Evolutionary conservation across 306 rosid genomes (phyloP), one percentile per base, ranked within the genome.

Genomic region (Mimosa pudica): DNA sequence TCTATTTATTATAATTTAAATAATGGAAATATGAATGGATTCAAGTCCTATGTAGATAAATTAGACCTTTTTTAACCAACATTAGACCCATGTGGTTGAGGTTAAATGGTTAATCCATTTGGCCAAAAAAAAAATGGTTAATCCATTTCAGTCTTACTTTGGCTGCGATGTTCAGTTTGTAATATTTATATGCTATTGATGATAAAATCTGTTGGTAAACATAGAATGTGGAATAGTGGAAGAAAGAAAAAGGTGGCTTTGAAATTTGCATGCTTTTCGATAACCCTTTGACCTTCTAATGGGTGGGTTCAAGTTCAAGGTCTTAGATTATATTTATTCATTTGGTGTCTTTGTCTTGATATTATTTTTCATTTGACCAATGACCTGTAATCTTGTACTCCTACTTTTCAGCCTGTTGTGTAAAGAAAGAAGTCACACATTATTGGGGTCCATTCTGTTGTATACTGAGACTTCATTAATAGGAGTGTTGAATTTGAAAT

Each of bases 81-180:
- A 57, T 57, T 57, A 8, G 63, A 18, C 1, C 1, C 63, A 18
- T 8, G 63, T 8, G 33, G 63, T 57, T 57, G 63, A 57, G 3
- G 24, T 2, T 38, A 24, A 24, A 24, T 24, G 30, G 30, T 24
- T 24, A 8, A 7, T 18, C 63, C 63, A 12, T 57, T 57, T 57
- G n/a, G n/a, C n/a, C n/a, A n/a, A n/a, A n/a, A n/a, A n/a, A n/a
- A n/a, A 24, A 24, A 24, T 24, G 30, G 30, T 24, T 24, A 8
- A 7, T 18, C 63, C 63, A 12, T 57, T 57, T 57, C 4, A 18
- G 32, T 57, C 30, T 55, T 81, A 81, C 77, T 36, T 83, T 83
- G 87, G 87, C 84, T 77, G 54, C 55, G 75, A 78, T 81, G 81
- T 86, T 74, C 83, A 69, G 78, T 83, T 55, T 86, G 63, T 83